Evolutionary conservation across 2,329 filamentous ascomycete genomes (phyloP).

Genomic region (Fusarium sulawesiense): DNA sequence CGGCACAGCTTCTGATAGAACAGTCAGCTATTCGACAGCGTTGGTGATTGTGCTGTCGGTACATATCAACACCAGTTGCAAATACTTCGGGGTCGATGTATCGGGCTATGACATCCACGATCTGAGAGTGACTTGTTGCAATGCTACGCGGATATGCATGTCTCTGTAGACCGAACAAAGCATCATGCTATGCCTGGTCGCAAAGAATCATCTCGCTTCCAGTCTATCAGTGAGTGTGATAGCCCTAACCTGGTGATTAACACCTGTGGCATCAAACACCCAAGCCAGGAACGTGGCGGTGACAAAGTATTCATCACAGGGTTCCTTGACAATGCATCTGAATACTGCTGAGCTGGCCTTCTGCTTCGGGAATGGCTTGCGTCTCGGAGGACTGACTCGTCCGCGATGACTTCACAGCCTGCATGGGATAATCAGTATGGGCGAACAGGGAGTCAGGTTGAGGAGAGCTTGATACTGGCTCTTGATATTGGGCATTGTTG

Average conservation of each 20-base stretch:
- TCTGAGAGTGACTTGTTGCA: slow-evolving; percentile 21
- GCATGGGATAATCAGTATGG: slow-evolving; percentile 42
- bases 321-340: slow-evolving; percentile 39
- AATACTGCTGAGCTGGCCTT: slow-evolving; percentile 48
- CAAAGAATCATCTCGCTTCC: slow-evolving; percentile 20
- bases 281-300: slow-evolving; percentile 31
- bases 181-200: slow-evolving; percentile 15
- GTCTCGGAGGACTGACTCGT: slow-evolving; percentile 42
- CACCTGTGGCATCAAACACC: slow-evolving; percentile 22
- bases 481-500: slow-evolving; percentile 43
- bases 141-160: slow-evolving; percentile 11
- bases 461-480: slow-evolving; percentile 18
- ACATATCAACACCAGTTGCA: neutral
- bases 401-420: slow-evolving; percentile 46
- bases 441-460: slow-evolving; percentile 14
- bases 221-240: slow-evolving; percentile 17
- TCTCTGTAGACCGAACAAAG: slow-evolving; percentile 1
- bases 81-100: neutral
- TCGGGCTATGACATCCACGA: slow-evolving; percentile 1
- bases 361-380: slow-evolving; percentile 50
- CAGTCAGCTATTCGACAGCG: neutral
- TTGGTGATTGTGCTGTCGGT: neutral
- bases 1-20: neutral
- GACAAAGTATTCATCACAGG: slow-evolving; percentile 38
- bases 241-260: slow-evolving; percentile 23